Percentiles rank a stretch among this genome's conserved stretches.
phyloP scores from a whole-genome alignment of 768 basidiomycete species.

The Neoboletus magnificus region DNA sequence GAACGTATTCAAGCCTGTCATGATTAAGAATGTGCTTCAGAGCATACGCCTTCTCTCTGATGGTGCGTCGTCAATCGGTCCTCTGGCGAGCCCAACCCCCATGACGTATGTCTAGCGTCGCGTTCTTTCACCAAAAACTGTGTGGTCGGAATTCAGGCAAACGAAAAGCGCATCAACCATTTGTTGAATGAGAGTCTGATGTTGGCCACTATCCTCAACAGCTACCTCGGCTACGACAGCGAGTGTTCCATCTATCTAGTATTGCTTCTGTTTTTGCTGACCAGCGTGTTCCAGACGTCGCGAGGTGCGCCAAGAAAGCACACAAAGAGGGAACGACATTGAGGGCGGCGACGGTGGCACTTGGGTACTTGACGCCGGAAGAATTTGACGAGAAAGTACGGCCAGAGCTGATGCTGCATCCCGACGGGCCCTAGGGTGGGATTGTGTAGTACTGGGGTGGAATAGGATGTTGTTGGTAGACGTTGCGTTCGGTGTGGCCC shows the following conservation, averaged over 20 bases:
- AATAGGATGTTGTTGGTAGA: background rate
- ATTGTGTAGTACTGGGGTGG: background rate
- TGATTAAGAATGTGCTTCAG: constrained; percentile 96
- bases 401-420: constrained; percentile 86
- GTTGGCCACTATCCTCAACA: constrained; percentile 97
- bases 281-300: constrained; percentile 65
- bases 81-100: background rate
- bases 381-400: constrained; percentile 95
- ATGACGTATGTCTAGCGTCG: constrained; percentile 47
- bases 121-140: constrained; percentile 97
- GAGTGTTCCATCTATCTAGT: constrained; percentile 35
- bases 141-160: constrained; percentile 93
- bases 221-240: constrained; percentile 96
- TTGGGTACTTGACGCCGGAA: constrained; percentile 82
- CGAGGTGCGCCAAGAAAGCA: constrained; percentile 99
- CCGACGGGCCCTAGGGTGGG: constrained; percentile 44
- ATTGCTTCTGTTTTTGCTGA: constrained; percentile 8
- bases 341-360: constrained; percentile 88
- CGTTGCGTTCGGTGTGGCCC: background rate
- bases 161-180: constrained; percentile 87
- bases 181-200: constrained; percentile 94
- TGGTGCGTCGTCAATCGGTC: constrained; percentile 46
- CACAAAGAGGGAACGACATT: constrained; percentile 96
- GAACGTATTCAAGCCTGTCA: constrained; percentile 99
- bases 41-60: constrained; percentile 92